Evolutionary conservation across 352 stramenopile genomes (phyloP), one percentile per base, ranked within the genome.

Genomic region (Phytopythium montanum): DNA sequence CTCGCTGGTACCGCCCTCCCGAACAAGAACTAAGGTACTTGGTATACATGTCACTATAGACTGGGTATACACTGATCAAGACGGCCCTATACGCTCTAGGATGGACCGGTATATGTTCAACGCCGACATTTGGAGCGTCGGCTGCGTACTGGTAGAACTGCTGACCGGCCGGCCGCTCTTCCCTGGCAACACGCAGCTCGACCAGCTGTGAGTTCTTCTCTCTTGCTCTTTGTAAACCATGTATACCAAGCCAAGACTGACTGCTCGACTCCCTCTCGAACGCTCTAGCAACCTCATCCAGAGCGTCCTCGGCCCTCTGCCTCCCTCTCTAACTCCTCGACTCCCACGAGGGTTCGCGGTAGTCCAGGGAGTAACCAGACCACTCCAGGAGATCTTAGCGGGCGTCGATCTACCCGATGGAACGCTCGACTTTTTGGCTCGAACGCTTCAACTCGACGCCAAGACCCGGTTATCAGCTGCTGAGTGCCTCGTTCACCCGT

Each of bases 41-140:
- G 25, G 14, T 23, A 44, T 18, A 33, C 7, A 54, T 39, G 21
- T 38, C 33, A 38, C 6, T 10, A 38, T 34, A 21, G 31, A 6
- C 8, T 36, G 31, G 2, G 1, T 5, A 19, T 56, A 44, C 5
- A 7, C 5, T 21, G n/a, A 18, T 5, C 5, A n/a, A 3, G 41
- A n/a, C 6, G 41, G 19, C 39, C 46, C 8, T n/a, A 14, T 12
- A 21, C 18, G 6, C 5, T 28, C 6, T 56, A 93, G 84, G 21
- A 69, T 87, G 18, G 82, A 87, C 60, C 80, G 80, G 25, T 94
- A 92, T 68, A 89, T 81, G 19, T 94, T 91, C 54, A 77, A 90
- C 59, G 82, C 85, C 9, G 85, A 94, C 45, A 81, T 94, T 41
- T 94, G 85, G 85, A 89, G 85, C 48, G 76, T 92, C 3, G 82